Base-by-base conservation (phyloP, 768 basidiomycete species). In the Tephrocybe sp. region DNA sequence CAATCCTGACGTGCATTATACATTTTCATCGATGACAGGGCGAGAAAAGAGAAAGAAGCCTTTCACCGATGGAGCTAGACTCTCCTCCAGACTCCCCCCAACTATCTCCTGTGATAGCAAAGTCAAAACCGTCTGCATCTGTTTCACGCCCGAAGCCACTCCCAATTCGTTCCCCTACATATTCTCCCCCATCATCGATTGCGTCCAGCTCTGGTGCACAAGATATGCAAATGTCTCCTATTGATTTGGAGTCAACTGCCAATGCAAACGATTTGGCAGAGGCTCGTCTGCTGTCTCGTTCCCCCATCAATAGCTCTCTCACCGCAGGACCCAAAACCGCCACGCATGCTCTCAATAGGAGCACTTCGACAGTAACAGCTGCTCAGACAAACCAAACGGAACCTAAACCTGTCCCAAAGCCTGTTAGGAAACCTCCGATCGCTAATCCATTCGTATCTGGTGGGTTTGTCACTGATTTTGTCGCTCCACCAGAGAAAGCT, bases 51-150 rank as follows among this genome's bases (percentile, higher is more conserved):
- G 71, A 75, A 15, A 67, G 78, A 49, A 84, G 77, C 63, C 66
- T 80, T 39, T 80, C 80, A 41, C 81, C 80, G 1, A 83, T 82
- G 80, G 84, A 83, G 47, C 69, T 84, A 36, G 80, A 77, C 54
- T 80, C 80, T 6, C 61, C 72, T 6, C 55, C 67, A 15, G 72
- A 68, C 51, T 71, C 71, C 9, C 70, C 72, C 23, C 43, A 15
- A 15, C 23, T 47, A 30, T 54, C 50, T 15, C 47, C 64, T 42
- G 12, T 33, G n/a, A 21, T 42, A 40, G 33, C 38, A 16, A 19
- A 36, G 16, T 41, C 40, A 16, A 29, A 49, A 30, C 47, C 39
- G 5, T 42, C 44, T n/a, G 38, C 36, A 25, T 18, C 24, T 15
- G 18, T 31, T 16, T 50, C 54, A 34, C 36, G 41, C 13, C 4